phyloP scores from a whole-genome alignment of 2,329 filamentous ascomycete species.

The Fusarium tricinctum region DNA sequence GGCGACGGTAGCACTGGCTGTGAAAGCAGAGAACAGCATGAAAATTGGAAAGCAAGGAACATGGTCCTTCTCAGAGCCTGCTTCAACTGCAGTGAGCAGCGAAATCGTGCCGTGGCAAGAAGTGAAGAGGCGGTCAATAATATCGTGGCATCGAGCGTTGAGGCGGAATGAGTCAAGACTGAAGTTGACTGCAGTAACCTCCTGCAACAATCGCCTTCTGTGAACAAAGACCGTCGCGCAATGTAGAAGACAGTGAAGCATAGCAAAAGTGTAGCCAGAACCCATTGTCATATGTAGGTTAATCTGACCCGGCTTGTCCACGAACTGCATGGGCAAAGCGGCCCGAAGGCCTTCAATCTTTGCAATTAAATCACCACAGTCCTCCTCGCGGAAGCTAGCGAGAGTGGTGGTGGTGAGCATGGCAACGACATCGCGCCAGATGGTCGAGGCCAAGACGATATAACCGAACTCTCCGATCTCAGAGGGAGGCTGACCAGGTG shows the following conservation, averaged over 20 bases:
- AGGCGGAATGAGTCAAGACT: slow-evolving; percentile 67
- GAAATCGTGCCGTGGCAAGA: slow-evolving; percentile 71
- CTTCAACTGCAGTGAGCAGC: slow-evolving; percentile 68
- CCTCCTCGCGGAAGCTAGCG: slow-evolving; percentile 67
- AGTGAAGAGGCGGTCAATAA: slow-evolving; percentile 69
- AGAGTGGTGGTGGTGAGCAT: slow-evolving; percentile 70
- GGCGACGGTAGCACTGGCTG: slow-evolving; percentile 71
- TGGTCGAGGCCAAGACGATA: slow-evolving; percentile 71
- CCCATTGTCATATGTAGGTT: slow-evolving; percentile 75
- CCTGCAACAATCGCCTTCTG: slow-evolving; percentile 70
- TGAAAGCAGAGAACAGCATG: slow-evolving; percentile 74
- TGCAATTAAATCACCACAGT: slow-evolving; percentile 64
- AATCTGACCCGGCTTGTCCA: slow-evolving; percentile 73
- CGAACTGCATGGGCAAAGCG: slow-evolving; percentile 70
- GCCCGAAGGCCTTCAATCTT: slow-evolving; percentile 69
- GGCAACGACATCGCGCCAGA: slow-evolving; percentile 73
- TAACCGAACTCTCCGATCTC: slow-evolving; percentile 74
- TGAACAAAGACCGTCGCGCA: slow-evolving; percentile 73
- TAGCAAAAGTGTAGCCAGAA: slow-evolving; percentile 72
- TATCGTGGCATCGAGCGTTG: slow-evolving; percentile 64
- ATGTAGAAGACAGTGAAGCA: slow-evolving; percentile 73
- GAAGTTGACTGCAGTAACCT: slow-evolving; percentile 67
- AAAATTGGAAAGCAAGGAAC: slow-evolving; percentile 74
- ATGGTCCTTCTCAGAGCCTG: slow-evolving; percentile 69
- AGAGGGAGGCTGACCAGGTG: slow-evolving; percentile 56